phyloP scores from a whole-genome alignment of 139 green algal genomes.

The Tetraselmis chui region DNA sequence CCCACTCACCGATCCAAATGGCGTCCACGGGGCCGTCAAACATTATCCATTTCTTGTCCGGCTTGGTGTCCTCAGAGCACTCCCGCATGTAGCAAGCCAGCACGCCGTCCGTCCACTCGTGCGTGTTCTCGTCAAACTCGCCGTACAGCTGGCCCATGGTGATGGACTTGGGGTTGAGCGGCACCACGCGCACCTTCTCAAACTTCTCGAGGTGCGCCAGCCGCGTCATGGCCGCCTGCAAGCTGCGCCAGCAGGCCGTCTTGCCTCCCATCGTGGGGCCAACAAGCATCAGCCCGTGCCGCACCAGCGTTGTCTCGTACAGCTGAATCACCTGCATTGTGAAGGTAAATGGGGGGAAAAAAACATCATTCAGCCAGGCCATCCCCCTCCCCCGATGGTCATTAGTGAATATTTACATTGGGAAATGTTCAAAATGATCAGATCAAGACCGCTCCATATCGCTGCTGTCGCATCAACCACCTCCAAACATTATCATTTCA shows the following conservation, averaged over 20 bases:
- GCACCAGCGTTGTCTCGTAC: constrained; percentile 78
- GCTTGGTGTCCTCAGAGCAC: constrained; percentile 48
- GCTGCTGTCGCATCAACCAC: no score
- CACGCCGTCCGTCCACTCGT: constrained; percentile 76
- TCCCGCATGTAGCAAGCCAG: constrained; percentile 76
- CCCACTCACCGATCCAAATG: constrained; percentile 36
- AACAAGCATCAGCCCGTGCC: constrained; percentile 81
- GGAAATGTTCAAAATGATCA: no score
- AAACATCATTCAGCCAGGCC: no score
- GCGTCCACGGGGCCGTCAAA: constrained; percentile 72
- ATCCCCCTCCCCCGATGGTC: no score
- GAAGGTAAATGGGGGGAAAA: no score
- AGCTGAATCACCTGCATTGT: constrained; percentile 61
- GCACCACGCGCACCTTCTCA: constrained; percentile 40
- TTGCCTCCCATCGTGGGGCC: constrained; percentile 74
- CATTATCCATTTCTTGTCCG: constrained; percentile 80
- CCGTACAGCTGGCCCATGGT: constrained; percentile 77
- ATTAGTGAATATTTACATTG: no score
- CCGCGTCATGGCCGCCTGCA: constrained; percentile 37
- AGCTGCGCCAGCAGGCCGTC: constrained; percentile 53
- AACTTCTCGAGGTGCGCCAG: constrained; percentile 25
- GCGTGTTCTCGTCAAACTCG: constrained; percentile 72
- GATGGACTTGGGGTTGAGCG: constrained; percentile 72
- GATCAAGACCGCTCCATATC: no score
- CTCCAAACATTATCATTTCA: no score